Percentiles rank a stretch among this genome's conserved stretches.
phyloP scores from a whole-genome alignment of 2,329 filamentous ascomycete species.

The Akanthomyces lecanii region DNA sequence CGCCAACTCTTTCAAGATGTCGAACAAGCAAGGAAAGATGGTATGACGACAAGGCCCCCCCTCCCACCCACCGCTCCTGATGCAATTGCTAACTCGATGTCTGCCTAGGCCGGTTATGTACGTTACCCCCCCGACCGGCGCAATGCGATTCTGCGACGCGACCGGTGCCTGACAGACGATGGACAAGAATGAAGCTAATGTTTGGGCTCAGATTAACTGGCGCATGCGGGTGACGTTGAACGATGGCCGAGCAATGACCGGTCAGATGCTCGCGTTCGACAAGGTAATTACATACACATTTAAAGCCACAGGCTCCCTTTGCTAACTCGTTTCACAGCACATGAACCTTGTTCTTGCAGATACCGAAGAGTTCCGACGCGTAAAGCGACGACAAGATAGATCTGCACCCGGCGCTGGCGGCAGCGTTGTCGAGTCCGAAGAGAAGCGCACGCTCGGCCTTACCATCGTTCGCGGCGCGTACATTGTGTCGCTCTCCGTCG shows the following conservation, averaged over 20 bases:
- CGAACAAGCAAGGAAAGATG: constrained; percentile 97
- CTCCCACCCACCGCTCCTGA: constrained; percentile 37
- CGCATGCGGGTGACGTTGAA: constrained; percentile 96
- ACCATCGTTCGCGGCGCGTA: constrained; percentile 92
- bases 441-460: constrained; percentile 94
- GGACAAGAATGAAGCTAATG: background rate
- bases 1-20: constrained; percentile 31
- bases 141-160: constrained; percentile 15
- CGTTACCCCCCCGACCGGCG: constrained; percentile 32
- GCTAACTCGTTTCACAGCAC: constrained; percentile 54
- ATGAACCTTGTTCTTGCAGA: constrained; percentile 99
- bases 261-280: constrained; percentile 97
- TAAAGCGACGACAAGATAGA: constrained; percentile 81
- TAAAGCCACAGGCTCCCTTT: constrained; percentile 3
- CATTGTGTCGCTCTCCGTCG: constrained; percentile 91
- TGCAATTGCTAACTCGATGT: constrained; percentile 59
- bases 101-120: constrained; percentile 65
- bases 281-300: constrained; percentile 57
- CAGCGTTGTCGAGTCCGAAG: constrained; percentile 77
- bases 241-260: constrained; percentile 93
- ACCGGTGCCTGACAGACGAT: background rate
- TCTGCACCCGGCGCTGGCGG: constrained; percentile 53
- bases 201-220: constrained; percentile 81
- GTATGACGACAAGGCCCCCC: constrained; percentile 54
- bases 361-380: constrained; percentile 93